phyloP scores from a whole-genome alignment of 768 basidiomycete species.

The Mycena epipterygia region DNA sequence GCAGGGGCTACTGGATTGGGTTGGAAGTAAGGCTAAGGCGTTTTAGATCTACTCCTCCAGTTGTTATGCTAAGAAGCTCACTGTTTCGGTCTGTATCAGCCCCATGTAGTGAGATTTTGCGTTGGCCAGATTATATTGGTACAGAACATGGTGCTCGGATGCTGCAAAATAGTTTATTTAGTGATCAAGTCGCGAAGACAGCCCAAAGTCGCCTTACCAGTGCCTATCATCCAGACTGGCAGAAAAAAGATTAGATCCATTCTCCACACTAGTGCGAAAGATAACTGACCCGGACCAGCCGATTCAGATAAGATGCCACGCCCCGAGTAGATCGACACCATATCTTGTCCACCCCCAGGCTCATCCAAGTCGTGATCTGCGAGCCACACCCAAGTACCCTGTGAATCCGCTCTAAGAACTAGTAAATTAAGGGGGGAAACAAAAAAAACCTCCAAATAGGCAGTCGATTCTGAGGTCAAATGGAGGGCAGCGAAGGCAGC shows the following conservation, averaged over 20 bases:
- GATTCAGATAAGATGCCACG: constrained; percentile 84
- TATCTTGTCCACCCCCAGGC: constrained; percentile 61
- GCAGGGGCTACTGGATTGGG: constrained; percentile 69
- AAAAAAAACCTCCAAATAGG: constrained; percentile 70
- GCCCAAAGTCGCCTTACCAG: constrained; percentile 42
- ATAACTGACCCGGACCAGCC: constrained; percentile 60
- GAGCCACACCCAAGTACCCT: constrained; percentile 91
- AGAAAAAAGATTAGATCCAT: constrained; percentile 19
- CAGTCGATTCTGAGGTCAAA: constrained; percentile 65
- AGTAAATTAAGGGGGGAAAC: background rate
- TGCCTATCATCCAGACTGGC: constrained; percentile 83
- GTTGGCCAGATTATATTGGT: constrained; percentile 76
- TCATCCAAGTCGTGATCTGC: constrained; percentile 85
- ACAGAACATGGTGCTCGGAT: constrained; percentile 74
- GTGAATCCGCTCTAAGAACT: constrained; percentile 4
- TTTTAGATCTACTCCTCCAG: background rate
- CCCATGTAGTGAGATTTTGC: constrained; percentile 80
- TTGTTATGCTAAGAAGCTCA: constrained; percentile 45
- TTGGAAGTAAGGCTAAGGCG: constrained; percentile 75
- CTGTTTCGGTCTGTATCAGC: constrained; percentile 81
- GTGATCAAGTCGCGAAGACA: constrained; percentile 10
- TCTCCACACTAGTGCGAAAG: constrained; percentile 13
- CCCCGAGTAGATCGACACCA: constrained; percentile 64
- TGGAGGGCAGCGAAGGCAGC: constrained; percentile 79
- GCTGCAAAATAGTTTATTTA: constrained; percentile 15